Conservation (phyloP, 2,329 filamentous ascomycete genomes). For the Elsinoe ampelina region DNA sequence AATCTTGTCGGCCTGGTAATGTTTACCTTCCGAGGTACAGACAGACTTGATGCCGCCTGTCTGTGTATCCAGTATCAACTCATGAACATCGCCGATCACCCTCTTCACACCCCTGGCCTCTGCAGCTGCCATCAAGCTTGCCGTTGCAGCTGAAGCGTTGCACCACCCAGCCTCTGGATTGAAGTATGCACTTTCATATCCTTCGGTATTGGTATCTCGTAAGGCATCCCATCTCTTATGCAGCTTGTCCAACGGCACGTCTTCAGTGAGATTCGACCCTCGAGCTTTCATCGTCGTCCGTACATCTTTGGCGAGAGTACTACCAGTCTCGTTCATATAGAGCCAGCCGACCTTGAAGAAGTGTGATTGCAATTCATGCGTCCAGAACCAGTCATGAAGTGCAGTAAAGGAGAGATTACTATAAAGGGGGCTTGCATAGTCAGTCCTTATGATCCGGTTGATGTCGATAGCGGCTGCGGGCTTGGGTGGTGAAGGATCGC, state of each 20-base stretch:
- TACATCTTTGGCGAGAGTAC: conserved; percentile 43
- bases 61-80: conserved; percentile 35
- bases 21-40: conserved; percentile 37
- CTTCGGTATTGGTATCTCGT: conserved; percentile 28
- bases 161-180: conserved; percentile 47
- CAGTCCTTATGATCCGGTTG: conserved; percentile 26
- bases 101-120: conserved; percentile 38
- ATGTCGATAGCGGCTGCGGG: conserved; percentile 28
- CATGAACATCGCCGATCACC: conserved; percentile 34
- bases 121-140: conserved; percentile 36
- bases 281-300: conserved; percentile 44
- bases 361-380: conserved; percentile 27
- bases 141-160: conserved; percentile 40
- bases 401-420: conserved; percentile 29
- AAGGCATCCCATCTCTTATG: conserved; percentile 35
- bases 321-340: conserved; percentile 42
- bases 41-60: conserved; percentile 36
- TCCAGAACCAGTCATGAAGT: conserved; percentile 30
- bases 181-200: conserved; percentile 36
- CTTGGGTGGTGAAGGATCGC: conserved; percentile 41
- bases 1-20: conserved; percentile 43
- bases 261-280: conserved; percentile 31
- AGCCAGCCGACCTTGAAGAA: conserved; percentile 55
- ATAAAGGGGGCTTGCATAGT: conserved; percentile 25
- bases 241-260: conserved; percentile 37